Evolutionary conservation across 1,284 basidiomycete species (phyloP).

Genomic region (Cryptococcus hybrid): DNA sequence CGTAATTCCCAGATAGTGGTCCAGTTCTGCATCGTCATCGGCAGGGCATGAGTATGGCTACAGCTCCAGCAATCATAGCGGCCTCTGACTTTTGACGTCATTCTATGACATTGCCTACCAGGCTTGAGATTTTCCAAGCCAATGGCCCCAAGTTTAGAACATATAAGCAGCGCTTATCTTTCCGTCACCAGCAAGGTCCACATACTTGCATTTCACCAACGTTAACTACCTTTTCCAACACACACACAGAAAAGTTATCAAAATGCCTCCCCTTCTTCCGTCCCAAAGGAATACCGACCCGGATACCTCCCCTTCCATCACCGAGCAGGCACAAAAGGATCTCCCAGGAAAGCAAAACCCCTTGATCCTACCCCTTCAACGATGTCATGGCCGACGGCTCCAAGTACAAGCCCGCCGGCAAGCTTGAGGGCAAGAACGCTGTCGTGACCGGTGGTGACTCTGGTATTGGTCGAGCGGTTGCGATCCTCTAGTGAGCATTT

Average conservation of each 20-base stretch:
- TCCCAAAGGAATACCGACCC: slow-evolving; percentile 44
- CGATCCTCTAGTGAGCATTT: slow-evolving; percentile 35
- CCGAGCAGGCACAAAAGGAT: slow-evolving; percentile 36
- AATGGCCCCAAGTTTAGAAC: too few relatives aligned
- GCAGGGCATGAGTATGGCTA: too few relatives aligned
- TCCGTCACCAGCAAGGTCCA: too few relatives aligned
- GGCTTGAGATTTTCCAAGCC: too few relatives aligned
- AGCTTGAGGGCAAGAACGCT: slow-evolving; percentile 53
- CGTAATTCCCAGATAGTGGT: too few relatives aligned
- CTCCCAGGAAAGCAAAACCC: slow-evolving; percentile 38
- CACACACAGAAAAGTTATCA: background rate
- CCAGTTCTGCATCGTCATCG: too few relatives aligned
- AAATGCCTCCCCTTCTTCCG: slow-evolving; percentile 37
- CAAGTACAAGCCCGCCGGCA: slow-evolving; percentile 48
- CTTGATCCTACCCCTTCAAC: slow-evolving; percentile 53
- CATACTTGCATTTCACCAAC: too few relatives aligned
- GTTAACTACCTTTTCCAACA: background rate
- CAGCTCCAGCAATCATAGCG: too few relatives aligned
- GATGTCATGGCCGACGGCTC: slow-evolving; percentile 56
- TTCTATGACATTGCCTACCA: too few relatives aligned
- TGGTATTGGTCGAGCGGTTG: slow-evolving; percentile 51
- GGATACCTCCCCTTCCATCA: slow-evolving; percentile 39
- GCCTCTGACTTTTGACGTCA: too few relatives aligned
- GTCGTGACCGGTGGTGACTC: slow-evolving; percentile 50
- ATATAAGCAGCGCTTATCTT: too few relatives aligned